Percentiles rank a stretch among this genome's conserved stretches.
Evolutionary conservation across 495 filamentous ascomycete species (phyloP).

Genomic region (Talaromyces stipitatus): DNA sequence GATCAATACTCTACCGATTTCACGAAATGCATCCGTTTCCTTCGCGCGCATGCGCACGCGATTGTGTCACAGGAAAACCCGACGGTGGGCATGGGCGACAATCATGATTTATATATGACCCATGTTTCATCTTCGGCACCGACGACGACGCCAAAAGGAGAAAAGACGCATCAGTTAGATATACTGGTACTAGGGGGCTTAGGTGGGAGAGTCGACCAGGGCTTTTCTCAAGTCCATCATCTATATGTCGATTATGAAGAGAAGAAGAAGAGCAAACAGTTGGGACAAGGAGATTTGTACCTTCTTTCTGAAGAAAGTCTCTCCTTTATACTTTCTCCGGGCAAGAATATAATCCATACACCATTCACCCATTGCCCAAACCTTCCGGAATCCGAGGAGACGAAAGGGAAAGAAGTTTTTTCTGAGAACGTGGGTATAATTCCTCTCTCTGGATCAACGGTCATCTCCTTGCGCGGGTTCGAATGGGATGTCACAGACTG

Average conservation of each 20-base stretch:
- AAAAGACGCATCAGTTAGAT: conserved; percentile 19
- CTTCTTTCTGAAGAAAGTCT: conserved; percentile 72
- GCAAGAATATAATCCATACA: conserved; percentile 61
- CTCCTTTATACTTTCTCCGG: conserved; percentile 66
- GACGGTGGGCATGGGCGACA: not conserved
- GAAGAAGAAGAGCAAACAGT: not conserved
- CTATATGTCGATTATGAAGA: conserved; percentile 37
- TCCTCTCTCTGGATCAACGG: conserved; percentile 63
- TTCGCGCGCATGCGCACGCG: conserved; percentile 29
- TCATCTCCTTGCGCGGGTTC: conserved; percentile 69
- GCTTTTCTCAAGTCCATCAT: conserved; percentile 77
- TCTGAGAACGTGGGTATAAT: conserved; percentile 76
- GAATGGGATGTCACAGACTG: conserved; percentile 85
- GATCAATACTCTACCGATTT: conserved; percentile 87
- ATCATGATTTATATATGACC: conserved; percentile 4
- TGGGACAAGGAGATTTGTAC: conserved; percentile 40
- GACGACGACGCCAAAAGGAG: too few relatives aligned
- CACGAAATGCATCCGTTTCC: conserved; percentile 62
- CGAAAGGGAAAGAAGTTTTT: conserved; percentile 21
- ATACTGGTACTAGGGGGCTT: conserved; percentile 75
- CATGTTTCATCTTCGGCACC: not conserved
- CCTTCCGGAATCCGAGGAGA: conserved; percentile 4
- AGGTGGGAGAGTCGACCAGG: conserved; percentile 87
- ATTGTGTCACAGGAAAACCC: conserved; percentile 15
- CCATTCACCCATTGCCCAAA: conserved; percentile 30